Evolutionary conservation across 352 stramenopile species (phyloP).

Genomic region (Globisporangium okanoganense): DNA sequence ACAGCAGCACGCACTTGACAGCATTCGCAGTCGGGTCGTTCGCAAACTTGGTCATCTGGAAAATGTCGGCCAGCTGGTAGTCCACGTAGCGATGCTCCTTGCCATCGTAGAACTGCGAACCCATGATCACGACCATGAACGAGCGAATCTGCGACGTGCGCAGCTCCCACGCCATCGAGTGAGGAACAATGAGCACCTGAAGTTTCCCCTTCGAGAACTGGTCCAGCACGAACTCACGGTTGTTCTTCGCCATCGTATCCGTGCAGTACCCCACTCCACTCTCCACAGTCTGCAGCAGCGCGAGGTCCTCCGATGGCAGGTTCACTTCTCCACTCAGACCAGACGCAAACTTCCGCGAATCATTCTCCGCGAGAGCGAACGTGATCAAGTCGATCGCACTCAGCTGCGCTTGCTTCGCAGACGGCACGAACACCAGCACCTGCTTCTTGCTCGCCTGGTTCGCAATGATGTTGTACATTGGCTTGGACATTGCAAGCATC

Average conservation of each 20-base stretch:
- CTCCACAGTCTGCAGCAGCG: slow-evolving; percentile 92
- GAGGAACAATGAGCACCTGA: slow-evolving; percentile 93
- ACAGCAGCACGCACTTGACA: slow-evolving; percentile 96
- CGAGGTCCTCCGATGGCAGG: slow-evolving; percentile 79
- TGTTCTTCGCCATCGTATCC: slow-evolving; percentile 88
- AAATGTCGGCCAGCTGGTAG: slow-evolving; percentile 96
- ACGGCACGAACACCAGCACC: slow-evolving; percentile 97
- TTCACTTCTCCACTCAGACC: slow-evolving; percentile 27
- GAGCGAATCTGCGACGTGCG: slow-evolving; percentile 58
- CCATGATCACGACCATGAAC: slow-evolving; percentile 98
- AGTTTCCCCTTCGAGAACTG: slow-evolving; percentile 88
- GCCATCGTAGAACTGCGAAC: slow-evolving; percentile 97
- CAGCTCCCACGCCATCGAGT: slow-evolving; percentile 92
- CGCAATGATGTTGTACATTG: slow-evolving; percentile 94
- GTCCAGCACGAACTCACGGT: slow-evolving; percentile 88
- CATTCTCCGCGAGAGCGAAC: slow-evolving; percentile 90
- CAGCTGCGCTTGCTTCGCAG: slow-evolving; percentile 96
- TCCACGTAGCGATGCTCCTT: slow-evolving; percentile 95
- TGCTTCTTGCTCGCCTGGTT: slow-evolving; percentile 87
- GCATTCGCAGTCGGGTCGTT: slow-evolving; percentile 46
- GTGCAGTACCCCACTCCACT: slow-evolving; percentile 96
- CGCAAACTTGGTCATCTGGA: slow-evolving; percentile 97
- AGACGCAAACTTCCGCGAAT: slow-evolving; percentile 60
- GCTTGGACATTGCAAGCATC: slow-evolving; percentile 98
- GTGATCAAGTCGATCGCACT: slow-evolving; percentile 99